Base-by-base conservation (phyloP, 257 asterid genomes). In the Buddleja alternifolia region DNA sequence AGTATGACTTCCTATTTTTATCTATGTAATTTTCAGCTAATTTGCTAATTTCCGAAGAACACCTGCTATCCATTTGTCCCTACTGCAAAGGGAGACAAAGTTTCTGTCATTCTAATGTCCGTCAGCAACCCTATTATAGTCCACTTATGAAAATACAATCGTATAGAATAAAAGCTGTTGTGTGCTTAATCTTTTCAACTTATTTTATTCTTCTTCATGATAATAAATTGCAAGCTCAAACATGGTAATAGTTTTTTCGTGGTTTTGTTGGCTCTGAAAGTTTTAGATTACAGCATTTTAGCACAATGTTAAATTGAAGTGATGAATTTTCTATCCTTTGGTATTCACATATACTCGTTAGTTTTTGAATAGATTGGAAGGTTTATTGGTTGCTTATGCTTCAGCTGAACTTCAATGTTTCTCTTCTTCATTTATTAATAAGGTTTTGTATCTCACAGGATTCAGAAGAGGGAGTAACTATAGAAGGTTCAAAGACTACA, bases 391-490 rank as follows among this genome's bases (percentile, higher is more conserved):
- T 46, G 48, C 10, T 25, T 59, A 75, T 65, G 68, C 53, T 57
- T 53, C 39, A 60, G 41, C 73, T 59, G 71, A 75, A 36, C 44
- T 55, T 23, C 47, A 52, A 74, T 72, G 58, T 63, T 73, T 48
- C 55, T 71, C 58, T 39, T 60, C 44, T 64, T 71, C 54, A 59
- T 40, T 65, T 60, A 48, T 17, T 68, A 25, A 60, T 51, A 61
- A 63, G 44, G 34, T 60, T 63, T 75, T 61, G 66, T 65, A 61
- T 66, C 70, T 74, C 85, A 55, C 84, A 93, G 97, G 91, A 73
- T 60, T 75, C 86, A 67, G 87, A 83, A 70, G 77, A 56, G 29
- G 80, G 79, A 79, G 76, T 59, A 29, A 34, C 52, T 47, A 45
- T 29, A 23, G 95, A 85, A 72, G 85, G 81, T 72, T 82, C 84